phyloP scores from a whole-genome alignment of 1,284 basidiomycete genomes.

The Ustilago xerochloae region DNA sequence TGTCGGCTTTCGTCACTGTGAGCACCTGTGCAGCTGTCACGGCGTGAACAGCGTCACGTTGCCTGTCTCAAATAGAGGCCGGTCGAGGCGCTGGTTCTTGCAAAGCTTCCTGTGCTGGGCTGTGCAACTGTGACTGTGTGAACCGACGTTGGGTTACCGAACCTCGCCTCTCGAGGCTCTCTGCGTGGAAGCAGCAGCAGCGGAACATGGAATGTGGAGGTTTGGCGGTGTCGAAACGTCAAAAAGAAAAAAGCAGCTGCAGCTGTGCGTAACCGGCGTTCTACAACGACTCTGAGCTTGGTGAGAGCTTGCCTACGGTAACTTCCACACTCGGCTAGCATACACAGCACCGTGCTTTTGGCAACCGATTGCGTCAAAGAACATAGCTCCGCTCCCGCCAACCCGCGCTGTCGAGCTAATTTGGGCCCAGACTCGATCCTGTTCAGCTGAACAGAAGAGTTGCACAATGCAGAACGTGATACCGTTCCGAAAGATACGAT shows the following conservation, averaged over 20 bases:
- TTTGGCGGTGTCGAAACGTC: constrained; percentile 5
- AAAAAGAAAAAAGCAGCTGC: neutral
- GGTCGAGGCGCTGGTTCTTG: neutral
- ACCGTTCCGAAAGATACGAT: no score
- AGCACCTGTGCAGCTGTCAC: constrained; percentile 6
- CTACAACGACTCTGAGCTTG: neutral
- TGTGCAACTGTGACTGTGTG: neutral
- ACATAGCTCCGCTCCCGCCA: neutral
- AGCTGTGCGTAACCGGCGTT: neutral
- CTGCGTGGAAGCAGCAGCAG: neutral
- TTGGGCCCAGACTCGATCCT: neutral
- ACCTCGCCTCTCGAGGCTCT: neutral
- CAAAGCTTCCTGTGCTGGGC: neutral
- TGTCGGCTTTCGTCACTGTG: constrained; percentile 20
- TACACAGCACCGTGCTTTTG: neutral
- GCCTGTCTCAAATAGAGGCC: neutral
- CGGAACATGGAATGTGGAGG: constrained; percentile 24
- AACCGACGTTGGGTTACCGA: neutral
- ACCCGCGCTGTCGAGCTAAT: neutral
- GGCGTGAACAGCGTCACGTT: constrained; percentile 13
- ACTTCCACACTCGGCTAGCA: constrained; percentile 14
- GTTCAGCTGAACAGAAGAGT: no score
- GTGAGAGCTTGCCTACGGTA: neutral
- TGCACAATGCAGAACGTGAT: no score
- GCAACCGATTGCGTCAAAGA: neutral